These are phyloP conservation scores for Piromyces finnis DNA, from an alignment of 192 early-diverging fungal species.

Conservation along the genomic window DNA sequence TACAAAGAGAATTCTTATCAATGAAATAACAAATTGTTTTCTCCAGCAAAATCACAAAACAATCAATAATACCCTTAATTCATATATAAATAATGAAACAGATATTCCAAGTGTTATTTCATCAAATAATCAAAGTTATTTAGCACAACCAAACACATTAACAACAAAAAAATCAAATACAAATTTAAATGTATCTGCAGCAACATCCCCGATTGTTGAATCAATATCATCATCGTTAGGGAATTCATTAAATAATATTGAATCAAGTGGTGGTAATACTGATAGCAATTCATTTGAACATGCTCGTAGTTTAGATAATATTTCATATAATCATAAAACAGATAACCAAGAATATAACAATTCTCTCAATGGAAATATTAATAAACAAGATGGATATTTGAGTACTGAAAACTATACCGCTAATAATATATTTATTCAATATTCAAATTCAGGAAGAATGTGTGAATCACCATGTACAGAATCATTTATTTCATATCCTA, in stretches of 20 bases:
- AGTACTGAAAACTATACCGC: too few relatives aligned
- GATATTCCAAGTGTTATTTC: not conserved
- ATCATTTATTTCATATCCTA: not conserved
- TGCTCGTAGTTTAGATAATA: not conserved
- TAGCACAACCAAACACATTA: not conserved
- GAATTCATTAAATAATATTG: not conserved
- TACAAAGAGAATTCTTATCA: constrained; percentile 42
- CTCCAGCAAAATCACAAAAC: constrained; percentile 8
- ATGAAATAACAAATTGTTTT: constrained; percentile 40
- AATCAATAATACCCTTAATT: constrained; percentile 15
- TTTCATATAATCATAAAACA: not conserved
- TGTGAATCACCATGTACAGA: not conserved
- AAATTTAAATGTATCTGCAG: not conserved
- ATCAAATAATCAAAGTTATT: not conserved
- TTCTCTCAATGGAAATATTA: too few relatives aligned
- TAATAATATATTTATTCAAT: not conserved
- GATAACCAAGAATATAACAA: too few relatives aligned
- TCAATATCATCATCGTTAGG: not conserved
- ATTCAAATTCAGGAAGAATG: not conserved
- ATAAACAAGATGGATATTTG: too few relatives aligned
- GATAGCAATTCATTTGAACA: not conserved
- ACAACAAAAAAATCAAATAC: not conserved
- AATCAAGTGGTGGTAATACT: not conserved
- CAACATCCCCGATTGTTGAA: not conserved
- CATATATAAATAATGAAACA: not conserved